Percentiles rank a stretch among this genome's conserved stretches.
Conservation (phyloP, 2,329 filamentous ascomycete species). For the Cercospora zeina region DNA sequence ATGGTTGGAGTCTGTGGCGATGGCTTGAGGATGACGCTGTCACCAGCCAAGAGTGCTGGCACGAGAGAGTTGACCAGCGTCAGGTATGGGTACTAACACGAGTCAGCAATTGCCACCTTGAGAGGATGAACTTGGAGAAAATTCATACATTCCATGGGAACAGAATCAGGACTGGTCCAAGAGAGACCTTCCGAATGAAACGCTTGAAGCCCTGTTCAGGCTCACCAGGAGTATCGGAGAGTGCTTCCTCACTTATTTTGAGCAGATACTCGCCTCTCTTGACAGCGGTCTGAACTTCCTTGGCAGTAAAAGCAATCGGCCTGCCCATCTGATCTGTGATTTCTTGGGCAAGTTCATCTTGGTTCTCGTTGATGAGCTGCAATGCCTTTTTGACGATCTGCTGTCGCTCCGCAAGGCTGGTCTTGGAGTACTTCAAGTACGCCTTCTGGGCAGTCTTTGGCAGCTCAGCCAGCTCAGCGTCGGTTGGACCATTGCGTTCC, state of each 20-base stretch:
- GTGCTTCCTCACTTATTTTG: conserved; percentile 74
- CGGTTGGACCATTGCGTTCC: conserved; percentile 72
- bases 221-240: conserved; percentile 80
- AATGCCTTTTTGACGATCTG: conserved; percentile 79
- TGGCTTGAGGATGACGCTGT: conserved; percentile 90
- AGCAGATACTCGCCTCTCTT: conserved; percentile 83
- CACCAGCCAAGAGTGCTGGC: conserved; percentile 85
- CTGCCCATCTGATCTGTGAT: conserved; percentile 94
- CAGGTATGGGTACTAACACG: conserved; percentile 82
- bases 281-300: conserved; percentile 81
- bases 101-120: conserved; percentile 14
- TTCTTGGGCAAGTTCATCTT: conserved; percentile 80
- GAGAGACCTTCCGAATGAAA: conserved; percentile 82
- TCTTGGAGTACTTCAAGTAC: conserved; percentile 75
- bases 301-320: conserved; percentile 81
- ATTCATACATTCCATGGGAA: conserved; percentile 91
- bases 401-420: conserved; percentile 72
- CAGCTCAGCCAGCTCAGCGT: conserved; percentile 68
- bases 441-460: conserved; percentile 70
- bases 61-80: conserved; percentile 91
- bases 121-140: background rate
- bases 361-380: conserved; percentile 65
- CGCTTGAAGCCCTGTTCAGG: conserved; percentile 84
- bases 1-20: conserved; percentile 93
- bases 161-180: conserved; percentile 83